phyloP scores from a whole-genome alignment of 1,284 basidiomycete genomes.

The Ceratobasidium sp. region DNA sequence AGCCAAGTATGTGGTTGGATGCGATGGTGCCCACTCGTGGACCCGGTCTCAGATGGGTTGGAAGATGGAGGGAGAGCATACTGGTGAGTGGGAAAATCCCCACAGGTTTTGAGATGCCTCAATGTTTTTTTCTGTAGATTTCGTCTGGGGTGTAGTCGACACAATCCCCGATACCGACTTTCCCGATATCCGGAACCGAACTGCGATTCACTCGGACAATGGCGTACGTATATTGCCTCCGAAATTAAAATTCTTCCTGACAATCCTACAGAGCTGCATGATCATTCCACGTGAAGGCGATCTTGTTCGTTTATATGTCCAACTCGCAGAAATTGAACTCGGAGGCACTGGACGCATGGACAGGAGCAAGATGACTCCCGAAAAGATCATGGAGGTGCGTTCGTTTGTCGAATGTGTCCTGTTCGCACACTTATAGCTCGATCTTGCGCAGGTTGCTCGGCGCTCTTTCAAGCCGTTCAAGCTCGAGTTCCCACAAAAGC shows the following conservation, averaged over 20 bases:
- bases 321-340: slow-evolving; percentile 63
- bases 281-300: slow-evolving; percentile 68
- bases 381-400: slow-evolving; percentile 65
- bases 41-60: slow-evolving; percentile 73
- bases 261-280: slow-evolving; percentile 56
- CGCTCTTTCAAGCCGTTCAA: slow-evolving; percentile 73
- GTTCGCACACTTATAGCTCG: not conserved
- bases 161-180: slow-evolving; percentile 74
- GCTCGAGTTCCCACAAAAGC: slow-evolving; percentile 61
- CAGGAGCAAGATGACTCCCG: slow-evolving; percentile 64
- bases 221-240: slow-evolving; percentile 53
- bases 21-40: slow-evolving; percentile 85
- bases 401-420: not conserved
- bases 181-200: slow-evolving; percentile 78
- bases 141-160: slow-evolving; percentile 82
- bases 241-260: slow-evolving; percentile 42
- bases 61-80: slow-evolving; percentile 78
- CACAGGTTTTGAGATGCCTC: not conserved
- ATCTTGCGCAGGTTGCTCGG: slow-evolving; percentile 59
- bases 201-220: slow-evolving; percentile 68
- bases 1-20: slow-evolving; percentile 68
- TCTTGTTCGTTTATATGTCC: slow-evolving; percentile 69
- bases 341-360: slow-evolving; percentile 68
- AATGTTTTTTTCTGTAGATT: slow-evolving; percentile 53
- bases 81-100: slow-evolving; percentile 52